A percentile compares a stretch with the other conserved stretches of the same genome.
Evolutionary conservation across 176 grass and related monocot species (phyloP).

Genomic region (Canna indica): DNA sequence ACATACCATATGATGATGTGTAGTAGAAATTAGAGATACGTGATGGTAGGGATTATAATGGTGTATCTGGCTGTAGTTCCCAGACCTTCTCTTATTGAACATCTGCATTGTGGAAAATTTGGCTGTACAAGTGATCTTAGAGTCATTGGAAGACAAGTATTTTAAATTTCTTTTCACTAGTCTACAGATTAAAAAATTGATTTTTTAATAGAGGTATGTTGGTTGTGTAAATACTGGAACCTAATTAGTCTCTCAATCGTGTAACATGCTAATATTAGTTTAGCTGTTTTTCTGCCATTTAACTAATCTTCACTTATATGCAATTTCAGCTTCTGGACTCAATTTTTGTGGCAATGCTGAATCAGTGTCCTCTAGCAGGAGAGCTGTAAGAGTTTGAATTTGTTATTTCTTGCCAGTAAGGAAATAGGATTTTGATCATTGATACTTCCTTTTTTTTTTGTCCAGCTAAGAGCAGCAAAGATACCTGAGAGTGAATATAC

Average conservation of each 20-base stretch:
- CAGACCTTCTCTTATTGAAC: too few species aligned
- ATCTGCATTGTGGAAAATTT: too few species aligned
- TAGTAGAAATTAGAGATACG: too few species aligned
- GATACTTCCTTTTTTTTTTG: conserved; percentile 16
- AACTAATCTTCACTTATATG: background rate
- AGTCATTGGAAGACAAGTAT: background rate
- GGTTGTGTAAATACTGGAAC: background rate
- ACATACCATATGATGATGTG: too few species aligned
- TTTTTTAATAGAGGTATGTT: background rate
- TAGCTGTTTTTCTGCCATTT: background rate
- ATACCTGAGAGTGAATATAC: conserved; percentile 83
- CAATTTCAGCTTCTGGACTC: conserved; percentile 29
- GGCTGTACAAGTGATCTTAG: background rate
- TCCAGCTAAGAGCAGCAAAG: conserved; percentile 69
- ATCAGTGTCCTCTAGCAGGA: conserved; percentile 81
- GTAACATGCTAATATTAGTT: background rate
- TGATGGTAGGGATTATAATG: too few species aligned
- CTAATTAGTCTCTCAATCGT: background rate
- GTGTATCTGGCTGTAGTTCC: too few species aligned
- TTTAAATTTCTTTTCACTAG: background rate
- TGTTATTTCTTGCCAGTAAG: background rate
- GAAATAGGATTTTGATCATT: background rate
- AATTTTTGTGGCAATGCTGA: conserved; percentile 30
- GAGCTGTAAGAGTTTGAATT: conserved; percentile 55
- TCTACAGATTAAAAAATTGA: background rate